Evolutionary conservation across 495 filamentous ascomycete genomes (phyloP).

Genomic region (Talaromyces nanjingensis): DNA sequence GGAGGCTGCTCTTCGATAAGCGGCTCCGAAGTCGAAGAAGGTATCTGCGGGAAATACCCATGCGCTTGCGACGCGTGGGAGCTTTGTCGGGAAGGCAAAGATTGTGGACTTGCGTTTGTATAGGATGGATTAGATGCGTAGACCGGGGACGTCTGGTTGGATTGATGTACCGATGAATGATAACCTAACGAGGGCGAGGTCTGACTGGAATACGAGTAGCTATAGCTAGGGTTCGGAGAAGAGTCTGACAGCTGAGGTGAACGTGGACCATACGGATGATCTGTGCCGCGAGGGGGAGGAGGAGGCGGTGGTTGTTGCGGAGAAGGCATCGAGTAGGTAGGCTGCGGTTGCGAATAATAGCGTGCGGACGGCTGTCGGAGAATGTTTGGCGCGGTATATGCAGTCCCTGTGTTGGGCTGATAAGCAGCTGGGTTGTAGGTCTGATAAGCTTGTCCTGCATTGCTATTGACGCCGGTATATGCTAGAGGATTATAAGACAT

Average conservation of each 20-base stretch:
- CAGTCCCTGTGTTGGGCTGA: constrained; percentile 23
- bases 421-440: constrained; percentile 72
- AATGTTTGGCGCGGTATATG: constrained; percentile 21
- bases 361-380: constrained; percentile 17
- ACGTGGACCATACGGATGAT: constrained; percentile 41
- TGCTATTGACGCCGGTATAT: constrained; percentile 35
- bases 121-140: constrained; percentile 24
- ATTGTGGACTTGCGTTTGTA: constrained; percentile 14
- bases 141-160: constrained; percentile 13
- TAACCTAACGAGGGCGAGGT: constrained; percentile 7
- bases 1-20: constrained; percentile 38
- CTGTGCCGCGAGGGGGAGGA: constrained; percentile 39
- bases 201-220: constrained; percentile 13
- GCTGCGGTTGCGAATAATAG: constrained; percentile 19
- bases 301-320: constrained; percentile 31
- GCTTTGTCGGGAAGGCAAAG: constrained; percentile 20
- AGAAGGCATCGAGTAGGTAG: constrained; percentile 27
- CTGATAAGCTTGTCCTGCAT: constrained; percentile 37
- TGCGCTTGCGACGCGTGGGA: constrained; percentile 18
- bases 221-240: constrained; percentile 15
- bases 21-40: constrained; percentile 17
- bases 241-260: constrained; percentile 19
- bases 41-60: constrained; percentile 21
- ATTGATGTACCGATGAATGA: constrained; percentile 19
- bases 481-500: constrained; percentile 33